Conservation (phyloP, 179 eudicot genomes). For the Spinacia oleracea region DNA sequence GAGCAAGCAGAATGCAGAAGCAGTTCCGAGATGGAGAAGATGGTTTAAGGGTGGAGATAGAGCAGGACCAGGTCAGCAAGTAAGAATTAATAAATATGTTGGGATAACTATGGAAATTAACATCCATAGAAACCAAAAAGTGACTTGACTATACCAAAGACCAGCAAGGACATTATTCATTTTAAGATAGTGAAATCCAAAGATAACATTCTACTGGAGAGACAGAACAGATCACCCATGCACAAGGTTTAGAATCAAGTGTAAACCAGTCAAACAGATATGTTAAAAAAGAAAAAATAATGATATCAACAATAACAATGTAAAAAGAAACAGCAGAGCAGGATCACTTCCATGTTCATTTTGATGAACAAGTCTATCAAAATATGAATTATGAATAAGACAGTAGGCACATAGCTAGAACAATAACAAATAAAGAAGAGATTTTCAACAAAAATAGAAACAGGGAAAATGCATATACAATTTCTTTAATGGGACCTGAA, state of each 20-base stretch:
- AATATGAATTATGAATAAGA: background rate
- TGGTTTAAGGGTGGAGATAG: slow-evolving; percentile 42
- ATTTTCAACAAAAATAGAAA: background rate
- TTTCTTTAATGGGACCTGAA: too few relatives aligned
- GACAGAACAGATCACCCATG: background rate
- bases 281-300: background rate
- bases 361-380: background rate
- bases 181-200: background rate
- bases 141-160: background rate
- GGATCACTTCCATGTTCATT: background rate
- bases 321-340: background rate
- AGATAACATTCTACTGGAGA: background rate
- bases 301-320: background rate
- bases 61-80: slow-evolving; percentile 30
- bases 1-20: slow-evolving; percentile 36
- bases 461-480: slow-evolving; percentile 11
- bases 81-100: slow-evolving; percentile 33
- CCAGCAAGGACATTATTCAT: too few relatives aligned
- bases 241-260: background rate
- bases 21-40: slow-evolving; percentile 40
- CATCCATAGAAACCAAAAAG: background rate
- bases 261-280: background rate
- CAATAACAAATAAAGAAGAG: background rate
- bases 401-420: background rate
- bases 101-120: slow-evolving; percentile 29